Evolutionary conservation across 129 eudicot genomes (phyloP).

Genomic region (Flaveria trinervia): DNA sequence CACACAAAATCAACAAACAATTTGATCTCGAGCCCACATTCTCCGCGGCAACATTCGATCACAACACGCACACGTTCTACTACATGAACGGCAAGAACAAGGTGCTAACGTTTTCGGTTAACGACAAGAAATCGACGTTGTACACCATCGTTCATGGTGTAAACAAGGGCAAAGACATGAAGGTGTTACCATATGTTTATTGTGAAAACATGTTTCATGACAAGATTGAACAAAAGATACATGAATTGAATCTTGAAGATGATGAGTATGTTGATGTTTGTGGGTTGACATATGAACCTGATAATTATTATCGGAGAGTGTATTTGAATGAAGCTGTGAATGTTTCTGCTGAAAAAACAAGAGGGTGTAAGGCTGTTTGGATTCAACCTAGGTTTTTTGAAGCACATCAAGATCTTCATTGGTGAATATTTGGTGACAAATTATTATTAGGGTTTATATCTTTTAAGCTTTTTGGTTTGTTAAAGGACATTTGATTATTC

Average conservation of each 20-base stretch:
- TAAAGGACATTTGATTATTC: background rate
- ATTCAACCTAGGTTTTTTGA: constrained; percentile 37
- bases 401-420: constrained; percentile 22
- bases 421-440: background rate
- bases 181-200: background rate
- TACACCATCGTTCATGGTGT: background rate
- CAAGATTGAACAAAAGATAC: background rate
- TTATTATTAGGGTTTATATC: background rate
- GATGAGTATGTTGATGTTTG: constrained; percentile 38
- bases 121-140: background rate
- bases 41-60: constrained; percentile 22
- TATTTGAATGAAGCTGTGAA: background rate
- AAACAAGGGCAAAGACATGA: no score
- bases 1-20: background rate
- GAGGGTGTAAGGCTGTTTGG: constrained; percentile 28
- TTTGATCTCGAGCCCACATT: background rate
- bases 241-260: constrained; percentile 16
- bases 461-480: background rate
- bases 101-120: constrained; percentile 19
- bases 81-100: background rate
- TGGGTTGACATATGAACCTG: constrained; percentile 19
- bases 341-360: background rate
- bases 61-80: constrained; percentile 7
- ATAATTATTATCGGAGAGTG: background rate
- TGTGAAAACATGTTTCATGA: background rate